Evolutionary conservation across 768 basidiomycete genomes (phyloP).

Genomic region (Trametes cingulata): DNA sequence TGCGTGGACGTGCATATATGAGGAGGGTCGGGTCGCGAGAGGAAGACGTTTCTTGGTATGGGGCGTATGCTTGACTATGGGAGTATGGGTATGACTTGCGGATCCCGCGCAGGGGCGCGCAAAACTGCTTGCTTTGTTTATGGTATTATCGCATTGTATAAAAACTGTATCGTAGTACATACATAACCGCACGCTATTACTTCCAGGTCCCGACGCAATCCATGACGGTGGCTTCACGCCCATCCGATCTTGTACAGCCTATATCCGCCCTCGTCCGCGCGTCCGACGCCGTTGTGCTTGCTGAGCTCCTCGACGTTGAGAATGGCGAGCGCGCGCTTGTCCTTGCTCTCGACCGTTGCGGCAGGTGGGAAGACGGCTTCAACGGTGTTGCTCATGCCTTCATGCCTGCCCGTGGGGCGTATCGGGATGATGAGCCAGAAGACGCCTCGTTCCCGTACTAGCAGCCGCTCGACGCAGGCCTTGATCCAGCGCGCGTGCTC

Average conservation of each 20-base stretch:
- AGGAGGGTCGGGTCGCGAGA: neutral
- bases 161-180: slow-evolving; percentile 16
- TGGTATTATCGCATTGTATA: slow-evolving; percentile 19
- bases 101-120: neutral
- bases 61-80: no score
- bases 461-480: slow-evolving; percentile 53
- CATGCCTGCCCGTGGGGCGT: slow-evolving; percentile 64
- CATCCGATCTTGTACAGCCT: slow-evolving; percentile 74
- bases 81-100: no score
- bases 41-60: neutral
- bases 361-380: slow-evolving; percentile 49
- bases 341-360: neutral
- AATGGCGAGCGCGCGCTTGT: slow-evolving; percentile 42
- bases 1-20: neutral
- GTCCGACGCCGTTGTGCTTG: slow-evolving; percentile 55
- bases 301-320: slow-evolving; percentile 48
- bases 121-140: slow-evolving; percentile 12
- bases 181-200: slow-evolving; percentile 6
- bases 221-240: slow-evolving; percentile 31
- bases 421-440: slow-evolving; percentile 78
- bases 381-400: slow-evolving; percentile 57
- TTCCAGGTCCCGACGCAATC: neutral
- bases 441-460: slow-evolving; percentile 37
- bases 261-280: slow-evolving; percentile 73
- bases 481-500: slow-evolving; percentile 71